Base-by-base conservation (phyloP, 1,139 yeast species). In the Taphrina betulina region DNA sequence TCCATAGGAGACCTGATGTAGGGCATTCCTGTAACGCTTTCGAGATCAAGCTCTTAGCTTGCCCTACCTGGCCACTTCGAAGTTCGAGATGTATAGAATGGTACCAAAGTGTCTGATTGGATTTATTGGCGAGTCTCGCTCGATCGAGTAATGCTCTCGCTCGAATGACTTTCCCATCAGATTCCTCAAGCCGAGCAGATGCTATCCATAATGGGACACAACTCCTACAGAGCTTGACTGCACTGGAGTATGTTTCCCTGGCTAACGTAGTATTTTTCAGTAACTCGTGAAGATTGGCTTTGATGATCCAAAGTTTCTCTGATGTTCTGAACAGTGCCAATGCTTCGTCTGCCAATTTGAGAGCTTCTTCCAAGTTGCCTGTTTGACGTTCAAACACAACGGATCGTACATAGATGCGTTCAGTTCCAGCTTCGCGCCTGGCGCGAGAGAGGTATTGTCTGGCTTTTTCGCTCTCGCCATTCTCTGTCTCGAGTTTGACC, bases 71-170 rank as follows among this genome's bases (percentile, higher is more conserved):
- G 0, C 76, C 72, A 5, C 75, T 69, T 28, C 76, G 63, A 41
- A 68, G 66, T 66, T 92, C 97, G 35, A 89, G 70, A 23, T 71
- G 64, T 7, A 87, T 73, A 60, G 81, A 78, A 24, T 78, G 83
- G 4, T 75, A 66, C 82, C 88, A 83, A 1, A 89, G 62, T 12
- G 58, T 57, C 29, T 79, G 85, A 34, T 72, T 71, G 2, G 72
- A 64, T 0, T 83, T 80, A 58, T 77, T 78, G 29, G 73, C 72
- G 14, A 81, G 63, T 2, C 86, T 68, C 0, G 88, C 95, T 33
- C 80, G 72, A 63, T 88, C 96, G 14, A 89, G 68, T 1, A 78
- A 74, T 0, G 95, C 82, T 57, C 96, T 77, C 0, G 95, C 92
- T 58, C 80, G 75, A 3, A 83, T 77, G 2, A 68, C 59, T 5